These are phyloP conservation scores for Kodamaea ohmeri DNA, from an alignment of 1,139 yeast genomes.

Conservation along the genomic window DNA sequence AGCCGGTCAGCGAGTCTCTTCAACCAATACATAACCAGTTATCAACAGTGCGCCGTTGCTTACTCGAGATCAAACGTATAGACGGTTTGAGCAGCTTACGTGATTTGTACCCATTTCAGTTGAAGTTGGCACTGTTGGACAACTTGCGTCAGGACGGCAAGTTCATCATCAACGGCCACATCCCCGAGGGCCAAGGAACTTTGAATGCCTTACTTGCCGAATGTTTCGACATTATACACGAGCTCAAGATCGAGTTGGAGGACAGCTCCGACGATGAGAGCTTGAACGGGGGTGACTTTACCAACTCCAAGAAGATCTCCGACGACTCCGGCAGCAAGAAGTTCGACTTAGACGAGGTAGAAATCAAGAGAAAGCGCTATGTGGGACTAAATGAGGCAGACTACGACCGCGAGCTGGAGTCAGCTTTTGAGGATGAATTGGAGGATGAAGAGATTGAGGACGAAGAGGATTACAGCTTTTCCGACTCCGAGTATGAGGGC, in stretches of 20 bases:
- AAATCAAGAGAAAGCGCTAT: constrained; percentile 43
- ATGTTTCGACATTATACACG: constrained; percentile 90
- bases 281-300: constrained; percentile 16
- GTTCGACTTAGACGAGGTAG: constrained; percentile 39
- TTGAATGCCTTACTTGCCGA: constrained; percentile 86
- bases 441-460: constrained; percentile 18
- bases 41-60: constrained; percentile 83
- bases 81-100: constrained; percentile 86
- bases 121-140: constrained; percentile 88
- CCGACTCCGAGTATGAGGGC: constrained; percentile 40
- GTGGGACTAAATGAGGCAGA: constrained; percentile 48
- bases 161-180: constrained; percentile 79
- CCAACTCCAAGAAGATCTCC: constrained; percentile 15
- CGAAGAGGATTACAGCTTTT: constrained; percentile 21
- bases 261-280: constrained; percentile 48
- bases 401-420: constrained; percentile 43
- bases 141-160: constrained; percentile 86
- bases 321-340: constrained; percentile 29
- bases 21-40: constrained; percentile 92
- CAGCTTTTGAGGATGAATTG: constrained; percentile 30
- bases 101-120: constrained; percentile 91
- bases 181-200: constrained; percentile 97
- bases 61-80: constrained; percentile 83
- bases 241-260: constrained; percentile 82
- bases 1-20: constrained; percentile 90